Base-by-base conservation (phyloP, 2,329 filamentous ascomycete genomes). In the Bipolaris bicolor region DNA sequence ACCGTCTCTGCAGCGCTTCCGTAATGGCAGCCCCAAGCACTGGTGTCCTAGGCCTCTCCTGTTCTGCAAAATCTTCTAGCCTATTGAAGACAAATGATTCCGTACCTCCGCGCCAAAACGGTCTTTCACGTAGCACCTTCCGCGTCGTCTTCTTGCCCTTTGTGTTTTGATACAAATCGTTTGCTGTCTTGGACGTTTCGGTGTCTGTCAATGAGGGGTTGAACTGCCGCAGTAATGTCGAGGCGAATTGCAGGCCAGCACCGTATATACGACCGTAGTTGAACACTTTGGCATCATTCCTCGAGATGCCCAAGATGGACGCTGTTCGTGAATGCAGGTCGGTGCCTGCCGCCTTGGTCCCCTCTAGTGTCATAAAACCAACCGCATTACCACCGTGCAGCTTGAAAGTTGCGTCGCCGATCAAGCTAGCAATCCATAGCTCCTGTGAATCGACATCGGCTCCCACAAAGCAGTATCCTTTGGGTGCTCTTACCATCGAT, bases 201-300 rank as follows among this genome's bases (percentile, higher is more conserved):
- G 84, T 81, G 67, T 98, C 95, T 0, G 89, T 89, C 33, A 99
- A 80, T 18, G 79, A 83, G 1, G 94, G 92, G 68, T 98, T 97
- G 80, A 99, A 99, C 71, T 98, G 95, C 7, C 93, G 87, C 1
- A 99, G 84, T 2, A 99, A 82, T 9, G 91, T 96, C 2, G 90
- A 88, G 0, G 95, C 95, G 72, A 99, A 99, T 67, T 92, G 96
- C 49, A 98, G 80, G 0, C 95, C 96, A 4, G 95, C 96, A n/a
- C 95, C 96, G 71, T 99, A 99, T 47, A 99, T 99, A 39, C 96
- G 91, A 7, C 96, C 96, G 68, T 99, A 99, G 75, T 99, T 99
- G 82, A 99, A 99, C 0, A 99, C 87, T 74, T 99, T 99, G 57
- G 95, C 95, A 70, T 97, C 88, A 69, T 97, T 97, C 60, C 95